Percentiles rank a stretch among this genome's conserved stretches.
phyloP scores from a whole-genome alignment of 2,329 filamentous ascomycete species.

The Nothomitra cinnamomea region DNA sequence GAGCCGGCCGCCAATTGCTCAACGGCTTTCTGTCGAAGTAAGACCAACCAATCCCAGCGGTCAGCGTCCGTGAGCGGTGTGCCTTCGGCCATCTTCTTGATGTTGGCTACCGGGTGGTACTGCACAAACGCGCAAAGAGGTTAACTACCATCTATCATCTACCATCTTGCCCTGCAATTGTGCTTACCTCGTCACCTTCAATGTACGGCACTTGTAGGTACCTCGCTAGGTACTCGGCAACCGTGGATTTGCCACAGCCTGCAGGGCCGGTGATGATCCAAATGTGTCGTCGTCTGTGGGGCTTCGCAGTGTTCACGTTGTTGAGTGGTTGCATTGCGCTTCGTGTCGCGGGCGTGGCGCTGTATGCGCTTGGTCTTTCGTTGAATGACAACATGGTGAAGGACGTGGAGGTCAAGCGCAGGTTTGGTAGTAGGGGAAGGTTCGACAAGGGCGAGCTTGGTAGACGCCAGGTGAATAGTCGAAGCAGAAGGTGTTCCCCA shows the following conservation, averaged over 20 bases:
- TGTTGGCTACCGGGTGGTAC: conserved; percentile 61
- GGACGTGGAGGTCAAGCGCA: background rate
- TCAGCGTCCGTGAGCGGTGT: conserved; percentile 80
- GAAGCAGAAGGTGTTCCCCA: too few species aligned
- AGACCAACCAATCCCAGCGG: conserved; percentile 92
- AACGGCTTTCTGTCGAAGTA: conserved; percentile 52
- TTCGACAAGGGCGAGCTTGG: background rate
- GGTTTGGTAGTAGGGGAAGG: background rate
- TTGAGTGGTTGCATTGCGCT: background rate
- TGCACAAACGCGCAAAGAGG: conserved; percentile 26
- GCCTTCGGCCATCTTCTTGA: conserved; percentile 78
- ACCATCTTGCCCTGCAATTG: background rate
- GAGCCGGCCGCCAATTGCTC: conserved; percentile 36
- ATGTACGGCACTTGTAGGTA: conserved; percentile 52
- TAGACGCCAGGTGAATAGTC: too few species aligned
- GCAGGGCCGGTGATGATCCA: conserved; percentile 69
- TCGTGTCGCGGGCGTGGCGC: background rate
- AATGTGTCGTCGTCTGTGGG: conserved; percentile 41
- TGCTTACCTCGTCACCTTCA: conserved; percentile 58
- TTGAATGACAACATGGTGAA: conserved; percentile 6
- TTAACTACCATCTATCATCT: background rate
- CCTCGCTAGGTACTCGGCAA: conserved; percentile 47
- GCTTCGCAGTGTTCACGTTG: background rate
- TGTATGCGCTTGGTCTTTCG: background rate
- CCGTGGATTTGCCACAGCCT: conserved; percentile 63